Conservation (phyloP, 2,329 filamentous ascomycete species). For the Verticillium nonalfalfae region DNA sequence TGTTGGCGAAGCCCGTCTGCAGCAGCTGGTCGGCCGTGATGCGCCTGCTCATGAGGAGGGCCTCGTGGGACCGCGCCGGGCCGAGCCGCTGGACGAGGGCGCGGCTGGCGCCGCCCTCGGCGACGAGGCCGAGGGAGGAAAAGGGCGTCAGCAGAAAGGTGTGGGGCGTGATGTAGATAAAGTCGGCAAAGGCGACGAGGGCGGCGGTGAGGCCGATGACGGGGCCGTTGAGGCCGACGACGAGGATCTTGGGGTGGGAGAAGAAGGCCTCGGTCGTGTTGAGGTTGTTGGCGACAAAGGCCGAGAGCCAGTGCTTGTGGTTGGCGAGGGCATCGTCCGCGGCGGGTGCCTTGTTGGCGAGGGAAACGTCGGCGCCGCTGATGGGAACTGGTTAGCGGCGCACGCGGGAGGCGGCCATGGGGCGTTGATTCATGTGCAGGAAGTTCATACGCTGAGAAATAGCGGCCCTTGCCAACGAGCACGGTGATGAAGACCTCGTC, state of each 20-base stretch:
- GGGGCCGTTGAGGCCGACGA: conserved; percentile 87
- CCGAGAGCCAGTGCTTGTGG: conserved; percentile 53
- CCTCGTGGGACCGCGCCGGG: conserved; percentile 79
- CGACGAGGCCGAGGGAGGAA: conserved; percentile 79
- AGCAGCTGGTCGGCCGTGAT: conserved; percentile 70
- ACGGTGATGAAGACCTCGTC: conserved; percentile 83
- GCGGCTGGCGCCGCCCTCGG: conserved; percentile 76
- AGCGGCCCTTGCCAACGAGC: conserved; percentile 73
- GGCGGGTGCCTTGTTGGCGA: conserved; percentile 35
- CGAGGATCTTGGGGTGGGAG: conserved; percentile 87
- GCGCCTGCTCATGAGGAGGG: conserved; percentile 80
- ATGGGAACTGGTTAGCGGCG: background rate
- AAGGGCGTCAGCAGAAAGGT: conserved; percentile 89
- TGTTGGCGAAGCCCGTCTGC: conserved; percentile 76
- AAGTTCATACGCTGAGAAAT: conserved; percentile 76
- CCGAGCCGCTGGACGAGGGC: conserved; percentile 79
- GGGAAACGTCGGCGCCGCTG: conserved; percentile 74
- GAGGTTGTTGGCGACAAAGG: conserved; percentile 80
- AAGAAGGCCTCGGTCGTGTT: conserved; percentile 88
- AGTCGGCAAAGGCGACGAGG: conserved; percentile 77
- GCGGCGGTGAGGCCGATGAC: conserved; percentile 85
- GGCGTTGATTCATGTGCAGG: background rate
- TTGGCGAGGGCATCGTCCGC: conserved; percentile 27
- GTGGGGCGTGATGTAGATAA: conserved; percentile 79
- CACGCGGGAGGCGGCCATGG: background rate